These are phyloP conservation scores for Oenanthe javanica DNA, from an alignment of 140 eudicot genomes.

Conservation along the genomic window DNA sequence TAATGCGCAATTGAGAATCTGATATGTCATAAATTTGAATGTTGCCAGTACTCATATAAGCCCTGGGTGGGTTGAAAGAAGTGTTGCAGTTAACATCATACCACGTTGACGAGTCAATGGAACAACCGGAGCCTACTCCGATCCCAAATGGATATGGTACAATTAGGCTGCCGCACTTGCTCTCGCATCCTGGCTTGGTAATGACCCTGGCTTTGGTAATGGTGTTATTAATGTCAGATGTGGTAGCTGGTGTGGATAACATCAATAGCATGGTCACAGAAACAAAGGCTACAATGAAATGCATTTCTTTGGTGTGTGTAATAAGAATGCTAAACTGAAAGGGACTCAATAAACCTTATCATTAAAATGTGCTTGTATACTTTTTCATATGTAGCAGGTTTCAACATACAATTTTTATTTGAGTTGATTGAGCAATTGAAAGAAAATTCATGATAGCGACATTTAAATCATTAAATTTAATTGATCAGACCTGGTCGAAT, in stretches of 20 bases:
- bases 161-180: not conserved
- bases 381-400: too few relatives aligned
- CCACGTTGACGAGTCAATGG: not conserved
- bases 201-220: not conserved
- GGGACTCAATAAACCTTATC: too few relatives aligned
- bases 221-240: not conserved
- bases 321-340: too few relatives aligned
- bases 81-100: not conserved
- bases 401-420: too few relatives aligned
- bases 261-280: too few relatives aligned
- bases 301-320: too few relatives aligned
- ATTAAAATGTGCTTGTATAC: too few relatives aligned
- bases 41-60: not conserved
- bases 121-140: not conserved
- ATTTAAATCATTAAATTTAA: too few relatives aligned
- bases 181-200: not conserved
- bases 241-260: not conserved
- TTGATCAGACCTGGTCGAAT: too few relatives aligned
- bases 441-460: too few relatives aligned
- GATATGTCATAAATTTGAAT: not conserved
- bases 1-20: not conserved
- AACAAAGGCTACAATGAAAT: too few relatives aligned
- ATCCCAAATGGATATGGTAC: conserved; percentile 5
- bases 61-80: not conserved
- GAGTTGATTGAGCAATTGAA: too few relatives aligned